A percentile compares a stretch with the other conserved stretches of the same genome.
Evolutionary conservation across 2,329 filamentous ascomycete species (phyloP).

Genomic region (Penicillium concentricum): DNA sequence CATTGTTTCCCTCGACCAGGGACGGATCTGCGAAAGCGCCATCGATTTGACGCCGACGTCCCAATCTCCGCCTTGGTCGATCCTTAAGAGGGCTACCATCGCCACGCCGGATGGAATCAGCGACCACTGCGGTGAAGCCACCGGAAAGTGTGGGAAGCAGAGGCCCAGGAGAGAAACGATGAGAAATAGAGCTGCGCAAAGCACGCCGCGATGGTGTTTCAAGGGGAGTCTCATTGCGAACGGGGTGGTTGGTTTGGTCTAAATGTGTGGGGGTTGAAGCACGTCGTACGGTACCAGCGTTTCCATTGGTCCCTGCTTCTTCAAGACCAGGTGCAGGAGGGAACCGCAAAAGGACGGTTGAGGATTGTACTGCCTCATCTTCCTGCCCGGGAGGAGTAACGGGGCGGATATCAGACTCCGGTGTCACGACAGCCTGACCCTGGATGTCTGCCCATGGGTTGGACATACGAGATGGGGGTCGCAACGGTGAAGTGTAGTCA

Average conservation of each 20-base stretch:
- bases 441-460: conserved; percentile 41
- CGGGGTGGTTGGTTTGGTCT: conserved; percentile 19
- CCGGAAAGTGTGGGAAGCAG: conserved; percentile 61
- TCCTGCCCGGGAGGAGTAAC: conserved; percentile 28
- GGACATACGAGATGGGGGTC: conserved; percentile 35
- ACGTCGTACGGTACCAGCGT: conserved; percentile 14
- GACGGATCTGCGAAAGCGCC: conserved; percentile 13
- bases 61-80: conserved; percentile 27
- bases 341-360: conserved; percentile 40
- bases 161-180: conserved; percentile 57
- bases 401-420: conserved; percentile 27
- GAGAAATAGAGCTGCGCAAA: conserved; percentile 49
- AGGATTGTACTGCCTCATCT: conserved; percentile 19
- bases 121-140: conserved; percentile 62
- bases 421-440: conserved; percentile 14
- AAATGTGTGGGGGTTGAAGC: conserved; percentile 20
- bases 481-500: conserved; percentile 30
- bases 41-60: conserved; percentile 31
- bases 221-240: conserved; percentile 29
- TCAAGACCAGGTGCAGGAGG: conserved; percentile 40
- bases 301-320: conserved; percentile 17
- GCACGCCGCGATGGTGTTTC: conserved; percentile 41
- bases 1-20: conserved; percentile 17
- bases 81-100: conserved; percentile 44
- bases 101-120: conserved; percentile 62